Evolutionary conservation across 805 yeast species (phyloP).

Genomic region (Wickerhamiella qilinensis): DNA sequence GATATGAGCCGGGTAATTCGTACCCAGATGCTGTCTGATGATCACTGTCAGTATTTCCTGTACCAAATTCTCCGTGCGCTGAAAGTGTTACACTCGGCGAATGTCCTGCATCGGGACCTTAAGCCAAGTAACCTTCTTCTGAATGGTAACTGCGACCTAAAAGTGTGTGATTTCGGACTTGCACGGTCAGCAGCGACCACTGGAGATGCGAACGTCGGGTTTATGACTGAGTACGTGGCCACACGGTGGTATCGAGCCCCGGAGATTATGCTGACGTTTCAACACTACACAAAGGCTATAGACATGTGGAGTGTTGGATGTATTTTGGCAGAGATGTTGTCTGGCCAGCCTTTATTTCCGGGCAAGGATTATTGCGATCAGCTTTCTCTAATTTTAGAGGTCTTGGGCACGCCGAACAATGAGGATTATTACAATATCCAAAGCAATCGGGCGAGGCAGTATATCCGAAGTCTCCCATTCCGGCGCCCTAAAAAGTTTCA

Average conservation of each 20-base stretch:
- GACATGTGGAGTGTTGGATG: conserved; percentile 98
- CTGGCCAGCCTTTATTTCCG: conserved; percentile 80
- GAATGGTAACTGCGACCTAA: conserved; percentile 91
- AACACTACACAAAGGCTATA: conserved; percentile 89
- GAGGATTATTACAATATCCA: conserved; percentile 56
- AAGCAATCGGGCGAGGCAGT: conserved; percentile 78
- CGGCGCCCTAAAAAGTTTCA: conserved; percentile 17
- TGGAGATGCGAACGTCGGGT: conserved; percentile 70
- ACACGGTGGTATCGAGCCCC: conserved; percentile 99
- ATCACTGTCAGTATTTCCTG: conserved; percentile 83
- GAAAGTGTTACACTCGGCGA: conserved; percentile 78
- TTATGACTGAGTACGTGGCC: conserved; percentile 92
- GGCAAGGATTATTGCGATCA: conserved; percentile 96
- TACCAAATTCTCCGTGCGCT: conserved; percentile 87
- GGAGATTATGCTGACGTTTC: conserved; percentile 87
- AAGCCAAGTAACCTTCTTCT: conserved; percentile 89
- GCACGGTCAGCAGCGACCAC: conserved; percentile 81
- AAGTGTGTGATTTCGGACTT: conserved; percentile 91
- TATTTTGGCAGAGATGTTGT: conserved; percentile 81
- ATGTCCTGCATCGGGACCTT: conserved; percentile 83
- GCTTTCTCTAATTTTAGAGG: conserved; percentile 67
- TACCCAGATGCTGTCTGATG: conserved; percentile 85
- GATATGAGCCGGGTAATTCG: conserved; percentile 96
- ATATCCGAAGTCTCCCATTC: conserved; percentile 75
- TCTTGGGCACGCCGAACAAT: conserved; percentile 83